A percentile compares a stretch with the other conserved stretches of the same genome.
Evolutionary conservation across 164 flowering plant species (phyloP).

Genomic region (Nymphaea thermarum): DNA sequence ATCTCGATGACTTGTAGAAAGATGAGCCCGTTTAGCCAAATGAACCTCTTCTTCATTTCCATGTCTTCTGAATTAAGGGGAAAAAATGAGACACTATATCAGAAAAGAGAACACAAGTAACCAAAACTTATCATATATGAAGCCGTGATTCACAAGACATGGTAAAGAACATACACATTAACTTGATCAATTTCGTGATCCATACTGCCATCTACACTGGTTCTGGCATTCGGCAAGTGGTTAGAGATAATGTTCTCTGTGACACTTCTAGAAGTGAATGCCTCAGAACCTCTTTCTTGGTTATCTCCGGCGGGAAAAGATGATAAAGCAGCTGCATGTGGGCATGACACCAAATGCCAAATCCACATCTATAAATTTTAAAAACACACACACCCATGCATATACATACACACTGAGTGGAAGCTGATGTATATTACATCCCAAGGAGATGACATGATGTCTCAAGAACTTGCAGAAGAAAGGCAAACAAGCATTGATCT

Average conservation of each 20-base stretch:
- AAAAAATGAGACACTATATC: too few relatives aligned
- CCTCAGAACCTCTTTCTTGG: background rate
- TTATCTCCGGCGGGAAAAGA: background rate
- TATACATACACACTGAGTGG: too few relatives aligned
- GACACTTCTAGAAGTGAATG: background rate
- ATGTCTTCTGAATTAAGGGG: background rate
- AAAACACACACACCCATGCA: too few relatives aligned
- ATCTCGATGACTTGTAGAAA: background rate
- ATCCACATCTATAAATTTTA: too few relatives aligned
- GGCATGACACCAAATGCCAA: background rate
- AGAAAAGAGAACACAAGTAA: too few relatives aligned
- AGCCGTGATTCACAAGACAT: too few relatives aligned
- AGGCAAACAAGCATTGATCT: too few relatives aligned
- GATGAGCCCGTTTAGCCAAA: background rate
- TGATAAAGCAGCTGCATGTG: background rate
- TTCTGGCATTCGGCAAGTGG: background rate
- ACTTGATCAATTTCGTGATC: background rate
- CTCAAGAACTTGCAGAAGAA: too few relatives aligned
- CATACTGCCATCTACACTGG: background rate
- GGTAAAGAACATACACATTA: background rate
- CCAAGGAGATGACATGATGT: too few relatives aligned
- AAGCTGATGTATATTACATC: too few relatives aligned
- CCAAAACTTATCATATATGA: too few relatives aligned
- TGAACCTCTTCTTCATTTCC: background rate
- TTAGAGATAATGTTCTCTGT: background rate